Conservation (phyloP, 2,329 filamentous ascomycete species). For the Cytospora piceae region DNA sequence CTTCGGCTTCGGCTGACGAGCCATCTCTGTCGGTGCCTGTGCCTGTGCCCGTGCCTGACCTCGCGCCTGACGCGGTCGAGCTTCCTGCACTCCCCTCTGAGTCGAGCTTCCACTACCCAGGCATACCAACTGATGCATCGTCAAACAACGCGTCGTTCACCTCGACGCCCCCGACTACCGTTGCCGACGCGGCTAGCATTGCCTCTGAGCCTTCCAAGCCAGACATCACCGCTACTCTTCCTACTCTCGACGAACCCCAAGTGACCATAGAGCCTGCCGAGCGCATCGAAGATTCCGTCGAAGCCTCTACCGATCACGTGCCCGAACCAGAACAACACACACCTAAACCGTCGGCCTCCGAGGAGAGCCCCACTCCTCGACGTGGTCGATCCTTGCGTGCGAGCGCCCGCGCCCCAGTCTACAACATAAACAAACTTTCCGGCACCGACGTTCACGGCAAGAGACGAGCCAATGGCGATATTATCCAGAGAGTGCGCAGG, state of each 20-base stretch:
- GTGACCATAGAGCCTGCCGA: conserved; percentile 12
- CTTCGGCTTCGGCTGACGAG: conserved; percentile 19
- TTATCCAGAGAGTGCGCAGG: conserved; percentile 49
- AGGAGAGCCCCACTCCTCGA: conserved; percentile 35
- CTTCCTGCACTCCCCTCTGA: conserved; percentile 32
- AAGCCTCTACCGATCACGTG: conserved; percentile 22
- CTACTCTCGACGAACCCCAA: conserved; percentile 15
- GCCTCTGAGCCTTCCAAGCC: conserved; percentile 38
- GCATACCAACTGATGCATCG: conserved; percentile 37
- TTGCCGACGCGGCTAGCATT: conserved; percentile 40
- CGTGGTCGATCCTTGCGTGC: conserved; percentile 58
- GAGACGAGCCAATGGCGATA: conserved; percentile 56
- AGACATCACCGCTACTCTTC: conserved; percentile 27
- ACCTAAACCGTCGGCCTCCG: background rate
- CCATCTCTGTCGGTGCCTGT: conserved; percentile 7
- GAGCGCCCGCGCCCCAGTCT: conserved; percentile 59
- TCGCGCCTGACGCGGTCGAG: conserved; percentile 17
- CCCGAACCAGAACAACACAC: conserved; percentile 14
- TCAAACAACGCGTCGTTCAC: conserved; percentile 38
- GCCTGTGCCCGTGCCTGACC: conserved; percentile 16
- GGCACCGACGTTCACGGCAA: conserved; percentile 66
- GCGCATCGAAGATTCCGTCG: conserved; percentile 36
- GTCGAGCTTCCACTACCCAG: conserved; percentile 36
- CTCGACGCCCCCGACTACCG: conserved; percentile 40
- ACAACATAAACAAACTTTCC: conserved; percentile 67